Conservation (phyloP, 2,329 filamentous ascomycete species). For the Emericellopsis atlantica region DNA sequence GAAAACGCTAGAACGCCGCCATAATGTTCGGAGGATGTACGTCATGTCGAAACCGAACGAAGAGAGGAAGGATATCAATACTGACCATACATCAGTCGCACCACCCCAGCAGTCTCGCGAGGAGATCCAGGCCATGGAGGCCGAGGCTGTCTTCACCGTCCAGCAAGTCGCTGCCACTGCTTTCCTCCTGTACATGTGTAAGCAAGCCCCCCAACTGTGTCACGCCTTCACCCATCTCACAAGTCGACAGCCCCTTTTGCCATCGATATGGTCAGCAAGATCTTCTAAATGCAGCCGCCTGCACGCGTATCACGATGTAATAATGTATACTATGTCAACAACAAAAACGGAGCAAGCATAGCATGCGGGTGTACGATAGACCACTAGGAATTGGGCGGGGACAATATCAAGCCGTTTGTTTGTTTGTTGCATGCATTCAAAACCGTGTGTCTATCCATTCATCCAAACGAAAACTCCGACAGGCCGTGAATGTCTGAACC, state of each 20-base stretch:
- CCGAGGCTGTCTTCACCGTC: constrained; percentile 53
- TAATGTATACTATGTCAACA: no score
- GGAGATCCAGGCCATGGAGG: constrained; percentile 59
- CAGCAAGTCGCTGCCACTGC: constrained; percentile 54
- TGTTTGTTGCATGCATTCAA: no score
- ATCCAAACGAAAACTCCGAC: no score
- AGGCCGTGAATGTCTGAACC: no score
- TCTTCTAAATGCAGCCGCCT: constrained; percentile 19
- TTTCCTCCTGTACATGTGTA: constrained; percentile 66
- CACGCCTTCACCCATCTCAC: background rate
- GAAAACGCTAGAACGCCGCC: constrained; percentile 2
- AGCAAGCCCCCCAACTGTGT: constrained; percentile 14
- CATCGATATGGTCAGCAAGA: constrained; percentile 35
- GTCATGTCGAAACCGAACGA: background rate
- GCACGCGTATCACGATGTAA: no score
- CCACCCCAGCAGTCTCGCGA: constrained; percentile 57
- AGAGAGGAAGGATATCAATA: background rate
- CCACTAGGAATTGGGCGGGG: no score
- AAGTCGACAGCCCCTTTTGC: constrained; percentile 40
- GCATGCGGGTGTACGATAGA: no score
- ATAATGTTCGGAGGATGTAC: constrained; percentile 54
- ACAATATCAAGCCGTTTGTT: no score
- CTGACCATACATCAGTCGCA: constrained; percentile 32
- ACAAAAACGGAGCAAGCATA: no score
- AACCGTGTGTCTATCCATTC: no score